These are phyloP conservation scores for Hypericum perforatum DNA, from an alignment of 345 rosid species.

Conservation along the genomic window DNA sequence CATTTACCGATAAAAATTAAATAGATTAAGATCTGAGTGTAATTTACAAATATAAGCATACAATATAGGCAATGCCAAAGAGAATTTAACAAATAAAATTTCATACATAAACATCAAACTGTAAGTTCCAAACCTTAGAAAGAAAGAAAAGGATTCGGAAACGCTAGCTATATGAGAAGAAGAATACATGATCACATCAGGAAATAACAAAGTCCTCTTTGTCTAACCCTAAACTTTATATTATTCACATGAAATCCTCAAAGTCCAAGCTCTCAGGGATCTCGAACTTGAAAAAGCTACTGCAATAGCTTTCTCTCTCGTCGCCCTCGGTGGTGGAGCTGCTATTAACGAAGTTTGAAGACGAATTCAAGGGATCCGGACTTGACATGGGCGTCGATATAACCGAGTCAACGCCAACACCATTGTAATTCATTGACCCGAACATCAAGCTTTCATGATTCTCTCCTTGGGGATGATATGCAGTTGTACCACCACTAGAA, in stretches of 20 bases:
- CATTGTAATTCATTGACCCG: constrained; percentile 25
- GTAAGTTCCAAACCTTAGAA: constrained; percentile 9
- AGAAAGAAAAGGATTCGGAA: neutral
- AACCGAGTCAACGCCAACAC: constrained; percentile 41
- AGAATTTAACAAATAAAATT: constrained; percentile 13
- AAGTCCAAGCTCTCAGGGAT: constrained; percentile 60
- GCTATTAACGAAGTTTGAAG: constrained; percentile 40
- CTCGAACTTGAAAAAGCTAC: constrained; percentile 62
- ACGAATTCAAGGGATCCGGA: constrained; percentile 40
- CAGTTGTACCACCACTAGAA: constrained; percentile 7
- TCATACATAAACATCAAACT: constrained; percentile 1
- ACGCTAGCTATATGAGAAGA: neutral
- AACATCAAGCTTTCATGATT: constrained; percentile 20
- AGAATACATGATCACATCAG: neutral
- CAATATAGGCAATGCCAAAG: neutral
- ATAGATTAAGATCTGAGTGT: too few species aligned
- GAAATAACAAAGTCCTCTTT: neutral
- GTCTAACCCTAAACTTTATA: neutral
- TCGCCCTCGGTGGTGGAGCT: constrained; percentile 31
- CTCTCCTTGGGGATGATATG: too few species aligned
- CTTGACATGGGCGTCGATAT: constrained; percentile 50
- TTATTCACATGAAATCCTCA: constrained; percentile 50
- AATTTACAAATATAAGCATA: neutral
- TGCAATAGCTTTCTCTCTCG: constrained; percentile 62
- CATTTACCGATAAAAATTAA: too few species aligned